Base-by-base conservation (phyloP, 179 eudicot genomes). In the Actinidia arguta region DNA sequence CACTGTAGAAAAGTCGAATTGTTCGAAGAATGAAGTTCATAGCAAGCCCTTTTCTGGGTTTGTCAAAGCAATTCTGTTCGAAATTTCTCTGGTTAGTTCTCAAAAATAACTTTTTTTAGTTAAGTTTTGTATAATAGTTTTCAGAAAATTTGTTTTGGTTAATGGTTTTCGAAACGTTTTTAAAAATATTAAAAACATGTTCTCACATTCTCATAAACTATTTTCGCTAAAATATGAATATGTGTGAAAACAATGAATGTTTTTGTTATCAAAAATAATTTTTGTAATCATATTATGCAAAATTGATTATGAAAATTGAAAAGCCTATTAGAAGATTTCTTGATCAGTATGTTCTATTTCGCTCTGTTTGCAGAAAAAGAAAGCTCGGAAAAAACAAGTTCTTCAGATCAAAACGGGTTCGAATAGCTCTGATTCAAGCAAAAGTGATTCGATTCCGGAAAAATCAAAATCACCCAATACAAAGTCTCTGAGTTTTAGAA, bases 61-160 rank as follows among this genome's bases (percentile, higher is more conserved):
- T 25, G 56, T 75, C 44, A 82, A 54, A 82, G 84, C 75, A 8
- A 75, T 66, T 75, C 78, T 83, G 24, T 78, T 73, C 24, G 75
- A 73, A 42, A 79, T 81, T 27, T 78, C 85, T 3, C 54, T 64
- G 56, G 85, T 83, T 18, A 78, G 85, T 69, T 12, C 47, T 46
- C 54, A 22, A 8, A 16, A 8, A 8, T n/a, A n/a, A n/a, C n/a
- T n/a, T n/a, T n/a, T n/a, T n/a, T n/a, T n/a, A n/a, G n/a, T n/a
- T n/a, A n/a, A n/a, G n/a, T n/a, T n/a, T n/a, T n/a, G n/a, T n/a
- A n/a, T n/a, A n/a, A n/a, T n/a, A n/a, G n/a, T n/a, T n/a, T n/a
- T n/a, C n/a, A n/a, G n/a, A n/a, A n/a, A n/a, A n/a, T n/a, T n/a
- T n/a, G n/a, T n/a, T n/a, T n/a, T n/a, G n/a, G n/a, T n/a, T n/a